phyloP scores from a whole-genome alignment of 495 filamentous ascomycete species.

The Talaromyces borbonicus region DNA sequence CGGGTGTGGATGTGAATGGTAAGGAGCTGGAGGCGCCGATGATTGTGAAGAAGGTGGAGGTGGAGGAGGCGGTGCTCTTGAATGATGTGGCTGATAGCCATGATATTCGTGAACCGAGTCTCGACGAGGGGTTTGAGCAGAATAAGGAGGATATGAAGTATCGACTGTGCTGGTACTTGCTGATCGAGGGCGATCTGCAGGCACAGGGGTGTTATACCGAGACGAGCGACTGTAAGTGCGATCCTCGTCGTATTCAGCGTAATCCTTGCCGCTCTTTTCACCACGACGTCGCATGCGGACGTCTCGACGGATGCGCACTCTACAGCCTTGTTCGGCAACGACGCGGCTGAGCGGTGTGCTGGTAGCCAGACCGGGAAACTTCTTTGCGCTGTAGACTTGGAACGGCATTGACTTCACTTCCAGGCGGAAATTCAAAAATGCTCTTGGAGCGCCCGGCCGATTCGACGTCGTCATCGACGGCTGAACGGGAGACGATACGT shows the following conservation, averaged over 20 bases:
- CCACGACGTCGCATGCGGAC: constrained; percentile 92
- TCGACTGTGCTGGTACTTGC: constrained; percentile 63
- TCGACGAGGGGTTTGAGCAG: constrained; percentile 34
- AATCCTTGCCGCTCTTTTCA: constrained; percentile 50
- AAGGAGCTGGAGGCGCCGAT: no score
- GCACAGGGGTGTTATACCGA: constrained; percentile 38
- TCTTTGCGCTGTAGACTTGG: constrained; percentile 92
- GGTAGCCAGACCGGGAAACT: constrained; percentile 90
- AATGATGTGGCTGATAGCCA: constrained; percentile 26
- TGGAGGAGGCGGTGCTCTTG: constrained; percentile 14
- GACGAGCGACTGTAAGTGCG: constrained; percentile 56
- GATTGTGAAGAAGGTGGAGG: background rate
- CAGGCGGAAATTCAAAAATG: constrained; percentile 57
- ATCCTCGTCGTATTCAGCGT: constrained; percentile 57
- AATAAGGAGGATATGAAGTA: constrained; percentile 23
- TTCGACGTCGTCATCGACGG: constrained; percentile 10
- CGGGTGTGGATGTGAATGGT: background rate
- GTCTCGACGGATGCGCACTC: constrained; percentile 91
- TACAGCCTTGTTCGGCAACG: constrained; percentile 94
- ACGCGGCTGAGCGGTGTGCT: constrained; percentile 82
- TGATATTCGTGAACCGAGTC: constrained; percentile 46
- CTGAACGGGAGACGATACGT: constrained; percentile 22
- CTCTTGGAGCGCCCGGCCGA: constrained; percentile 29
- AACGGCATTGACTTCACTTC: constrained; percentile 86
- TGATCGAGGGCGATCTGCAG: constrained; percentile 55